These are phyloP conservation scores for Mortierella sp. DNA, from an alignment of 371 early-diverging fungal species.

Conservation along the genomic window DNA sequence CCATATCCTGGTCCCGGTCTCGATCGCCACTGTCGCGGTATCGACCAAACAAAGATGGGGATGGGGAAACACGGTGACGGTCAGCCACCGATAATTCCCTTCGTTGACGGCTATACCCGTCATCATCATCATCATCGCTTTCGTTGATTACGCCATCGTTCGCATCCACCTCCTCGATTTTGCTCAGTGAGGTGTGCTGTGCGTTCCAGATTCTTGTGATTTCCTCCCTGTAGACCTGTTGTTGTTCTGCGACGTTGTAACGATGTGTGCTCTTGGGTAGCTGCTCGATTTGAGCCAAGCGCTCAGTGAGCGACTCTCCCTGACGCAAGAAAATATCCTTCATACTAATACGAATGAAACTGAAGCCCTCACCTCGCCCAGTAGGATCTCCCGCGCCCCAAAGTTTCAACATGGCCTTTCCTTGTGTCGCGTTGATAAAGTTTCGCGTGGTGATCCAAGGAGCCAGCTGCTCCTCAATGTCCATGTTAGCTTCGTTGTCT, in stretches of 20 bases:
- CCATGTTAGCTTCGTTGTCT: slow-evolving; percentile 73
- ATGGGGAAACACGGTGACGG: slow-evolving; percentile 34
- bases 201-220: slow-evolving; percentile 95
- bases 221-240: slow-evolving; percentile 94
- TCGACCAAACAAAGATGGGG: slow-evolving; percentile 46
- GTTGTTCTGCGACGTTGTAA: slow-evolving; percentile 95
- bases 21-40: slow-evolving; percentile 41
- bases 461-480: slow-evolving; percentile 94
- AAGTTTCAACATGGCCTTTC: slow-evolving; percentile 94
- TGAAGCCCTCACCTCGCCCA: slow-evolving; percentile 98
- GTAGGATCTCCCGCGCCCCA: slow-evolving; percentile 98
- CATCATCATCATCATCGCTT: slow-evolving; percentile 56
- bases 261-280: slow-evolving; percentile 88
- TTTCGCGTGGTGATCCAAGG: slow-evolving; percentile 98
- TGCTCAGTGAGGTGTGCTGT: slow-evolving; percentile 80
- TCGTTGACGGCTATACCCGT: slow-evolving; percentile 53
- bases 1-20: slow-evolving; percentile 45
- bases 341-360: slow-evolving; percentile 97
- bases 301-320: slow-evolving; percentile 87
- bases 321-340: slow-evolving; percentile 96
- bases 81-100: slow-evolving; percentile 52
- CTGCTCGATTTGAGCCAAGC: slow-evolving; percentile 84
- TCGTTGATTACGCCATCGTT: slow-evolving; percentile 66
- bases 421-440: slow-evolving; percentile 91
- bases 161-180: slow-evolving; percentile 59